These are phyloP conservation scores for Strobilomyces echinocephalus DNA, from an alignment of 768 basidiomycete species.

Conservation along the genomic window DNA sequence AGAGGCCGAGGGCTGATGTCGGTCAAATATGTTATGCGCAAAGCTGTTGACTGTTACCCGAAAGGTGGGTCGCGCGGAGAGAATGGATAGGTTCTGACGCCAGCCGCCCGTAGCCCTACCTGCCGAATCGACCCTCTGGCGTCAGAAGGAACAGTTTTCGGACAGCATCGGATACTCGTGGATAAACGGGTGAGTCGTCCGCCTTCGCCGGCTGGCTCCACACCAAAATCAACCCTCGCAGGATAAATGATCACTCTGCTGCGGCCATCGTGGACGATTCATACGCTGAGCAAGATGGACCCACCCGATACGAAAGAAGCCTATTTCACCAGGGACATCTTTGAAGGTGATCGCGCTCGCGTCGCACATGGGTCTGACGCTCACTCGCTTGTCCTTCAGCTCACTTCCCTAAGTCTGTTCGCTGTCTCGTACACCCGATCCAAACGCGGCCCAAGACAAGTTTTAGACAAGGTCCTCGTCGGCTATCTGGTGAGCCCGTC, in stretches of 20 bases:
- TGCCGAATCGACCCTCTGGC: slow-evolving; percentile 91
- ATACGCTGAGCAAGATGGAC: slow-evolving; percentile 64
- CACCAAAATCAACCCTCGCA: slow-evolving; percentile 30
- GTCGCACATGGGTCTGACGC: neutral
- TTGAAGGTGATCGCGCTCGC: slow-evolving; percentile 54
- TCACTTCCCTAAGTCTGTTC: slow-evolving; percentile 84
- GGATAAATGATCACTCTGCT: slow-evolving; percentile 87
- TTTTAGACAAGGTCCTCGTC: no score
- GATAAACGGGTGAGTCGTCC: slow-evolving; percentile 79
- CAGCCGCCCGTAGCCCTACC: slow-evolving; percentile 60
- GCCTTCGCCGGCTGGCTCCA: neutral
- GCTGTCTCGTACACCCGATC: no score
- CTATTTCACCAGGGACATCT: slow-evolving; percentile 87
- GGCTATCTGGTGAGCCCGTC: no score
- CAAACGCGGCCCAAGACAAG: no score
- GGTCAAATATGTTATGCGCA: no score
- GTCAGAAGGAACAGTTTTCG: slow-evolving; percentile 99
- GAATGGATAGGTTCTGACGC: no score
- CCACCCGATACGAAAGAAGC: slow-evolving; percentile 97
- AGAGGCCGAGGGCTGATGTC: no score
- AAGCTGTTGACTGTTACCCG: no score
- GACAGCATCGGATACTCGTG: slow-evolving; percentile 98
- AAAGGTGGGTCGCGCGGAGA: no score
- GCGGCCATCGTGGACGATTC: slow-evolving; percentile 73
- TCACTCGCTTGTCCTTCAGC: slow-evolving; percentile 36